phyloP scores from a whole-genome alignment of 441 rosid species.

The Melastoma candidum region DNA sequence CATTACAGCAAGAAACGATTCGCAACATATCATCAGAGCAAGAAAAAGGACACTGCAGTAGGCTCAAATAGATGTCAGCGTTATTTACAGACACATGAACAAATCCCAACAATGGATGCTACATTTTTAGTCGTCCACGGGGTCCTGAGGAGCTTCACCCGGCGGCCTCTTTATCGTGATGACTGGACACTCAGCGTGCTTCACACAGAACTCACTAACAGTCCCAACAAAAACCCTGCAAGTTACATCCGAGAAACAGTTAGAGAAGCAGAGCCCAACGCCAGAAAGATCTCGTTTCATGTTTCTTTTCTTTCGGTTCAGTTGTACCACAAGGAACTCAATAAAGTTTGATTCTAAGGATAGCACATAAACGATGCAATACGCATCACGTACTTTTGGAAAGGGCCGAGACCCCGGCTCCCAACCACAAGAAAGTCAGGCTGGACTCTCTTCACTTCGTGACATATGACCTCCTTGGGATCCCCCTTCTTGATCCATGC shows the following conservation, averaged over 20 bases:
- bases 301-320: no score
- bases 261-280: background rate
- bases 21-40: no score
- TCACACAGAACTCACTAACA: slow-evolving; percentile 87
- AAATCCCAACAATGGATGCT: background rate
- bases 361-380: no score
- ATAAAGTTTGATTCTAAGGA: no score
- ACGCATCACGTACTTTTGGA: slow-evolving; percentile 48
- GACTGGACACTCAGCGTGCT: slow-evolving; percentile 95
- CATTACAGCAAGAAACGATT: no score
- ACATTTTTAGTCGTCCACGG: slow-evolving; percentile 63
- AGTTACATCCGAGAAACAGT: background rate
- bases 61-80: no score
- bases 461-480: slow-evolving; percentile 79
- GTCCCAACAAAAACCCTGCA: slow-evolving; percentile 92
- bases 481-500: slow-evolving; percentile 88
- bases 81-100: no score
- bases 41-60: no score
- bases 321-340: no score
- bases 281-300: no score
- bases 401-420: slow-evolving; percentile 88
- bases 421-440: slow-evolving; percentile 93
- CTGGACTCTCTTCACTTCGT: slow-evolving; percentile 62
- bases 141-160: slow-evolving; percentile 82
- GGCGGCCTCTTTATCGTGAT: slow-evolving; percentile 71